These are phyloP conservation scores for Aspergillus ochraceoroseus DNA, from an alignment of 2,329 filamentous ascomycete genomes.

Conservation along the genomic window DNA sequence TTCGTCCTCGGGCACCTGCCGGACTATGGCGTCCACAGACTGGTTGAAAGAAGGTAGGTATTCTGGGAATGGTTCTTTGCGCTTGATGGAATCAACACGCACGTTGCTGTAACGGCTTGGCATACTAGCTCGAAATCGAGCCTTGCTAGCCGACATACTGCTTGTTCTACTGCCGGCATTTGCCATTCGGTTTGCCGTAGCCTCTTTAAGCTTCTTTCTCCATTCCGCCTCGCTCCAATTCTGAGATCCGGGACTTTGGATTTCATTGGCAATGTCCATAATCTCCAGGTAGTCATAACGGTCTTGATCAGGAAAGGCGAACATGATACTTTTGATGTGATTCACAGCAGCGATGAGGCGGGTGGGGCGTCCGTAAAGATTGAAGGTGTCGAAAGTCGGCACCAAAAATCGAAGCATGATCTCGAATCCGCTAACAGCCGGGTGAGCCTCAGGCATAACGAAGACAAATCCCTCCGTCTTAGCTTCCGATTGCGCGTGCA, in stretches of 20 bases:
- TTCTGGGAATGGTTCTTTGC: conserved; percentile 19
- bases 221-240: conserved; percentile 83
- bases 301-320: conserved; percentile 86
- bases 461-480: conserved; percentile 92
- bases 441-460: conserved; percentile 89
- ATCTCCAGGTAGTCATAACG: conserved; percentile 89
- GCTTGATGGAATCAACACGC: conserved; percentile 30
- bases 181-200: conserved; percentile 57
- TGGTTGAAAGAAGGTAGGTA: conserved; percentile 30
- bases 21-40: conserved; percentile 36
- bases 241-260: conserved; percentile 70
- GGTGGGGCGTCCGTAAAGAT: conserved; percentile 81
- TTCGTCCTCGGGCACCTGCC: conserved; percentile 25
- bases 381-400: conserved; percentile 89
- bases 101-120: conserved; percentile 34
- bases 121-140: conserved; percentile 37
- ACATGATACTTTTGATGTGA: conserved; percentile 90
- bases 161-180: conserved; percentile 42
- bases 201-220: conserved; percentile 81
- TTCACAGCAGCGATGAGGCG: conserved; percentile 81
- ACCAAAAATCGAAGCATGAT: conserved; percentile 92
- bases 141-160: conserved; percentile 55
- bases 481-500: conserved; percentile 72
- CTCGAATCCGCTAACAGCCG: conserved; percentile 90
- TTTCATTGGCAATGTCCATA: conserved; percentile 73